Base-by-base conservation (phyloP, 2,329 filamentous ascomycete species). In the Trichoderma gracile region DNA sequence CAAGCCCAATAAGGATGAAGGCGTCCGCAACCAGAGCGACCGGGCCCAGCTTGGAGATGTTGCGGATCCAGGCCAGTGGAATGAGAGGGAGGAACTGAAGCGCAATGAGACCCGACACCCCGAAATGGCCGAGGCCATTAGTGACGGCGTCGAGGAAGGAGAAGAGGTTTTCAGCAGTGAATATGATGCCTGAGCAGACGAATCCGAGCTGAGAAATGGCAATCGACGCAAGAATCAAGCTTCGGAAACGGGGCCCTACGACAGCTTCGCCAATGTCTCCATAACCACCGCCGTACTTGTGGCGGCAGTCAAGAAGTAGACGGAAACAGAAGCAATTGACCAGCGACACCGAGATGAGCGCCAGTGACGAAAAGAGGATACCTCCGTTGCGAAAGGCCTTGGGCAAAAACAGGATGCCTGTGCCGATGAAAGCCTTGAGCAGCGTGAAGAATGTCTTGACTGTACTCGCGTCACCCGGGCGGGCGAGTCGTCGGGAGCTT, bases 341-440 rank as follows among this genome's bases (percentile, higher is more conserved):
- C 21, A 84, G 73, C 1, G 90, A 87, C 3, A 92, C 84, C 10
- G 80, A 77, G 52, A 92, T 75, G 68, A 93, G 82, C 0, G 88
- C 87, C 56, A 91, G 76, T 0, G 86, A 88, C 0, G 89, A 92
- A 73, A 93, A 93, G 12, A 92, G 78, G 58, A 93, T 87, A 25
- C 90, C 90, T 42, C 90, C 90, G 68, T 93, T 93, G 71, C 86
- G 86, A 77, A 92, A 93, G 0, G 90, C 90, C 72, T 91, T 92
- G 53, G 90, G 90, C 50, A 93, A 75, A 72, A 93, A 93, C 86
- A 93, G 91, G 74, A 93, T 92, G 66, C 90, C 90, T 0, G 90
- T 93, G 54, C 90, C 90, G 62, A 93, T 84, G 70, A 93, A 93
- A 1, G 90, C 89, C 74, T 93, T 93, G 58, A 93, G 79, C 10